phyloP scores from a whole-genome alignment of 768 basidiomycete genomes.

The Pleurotus cornucopiae region DNA sequence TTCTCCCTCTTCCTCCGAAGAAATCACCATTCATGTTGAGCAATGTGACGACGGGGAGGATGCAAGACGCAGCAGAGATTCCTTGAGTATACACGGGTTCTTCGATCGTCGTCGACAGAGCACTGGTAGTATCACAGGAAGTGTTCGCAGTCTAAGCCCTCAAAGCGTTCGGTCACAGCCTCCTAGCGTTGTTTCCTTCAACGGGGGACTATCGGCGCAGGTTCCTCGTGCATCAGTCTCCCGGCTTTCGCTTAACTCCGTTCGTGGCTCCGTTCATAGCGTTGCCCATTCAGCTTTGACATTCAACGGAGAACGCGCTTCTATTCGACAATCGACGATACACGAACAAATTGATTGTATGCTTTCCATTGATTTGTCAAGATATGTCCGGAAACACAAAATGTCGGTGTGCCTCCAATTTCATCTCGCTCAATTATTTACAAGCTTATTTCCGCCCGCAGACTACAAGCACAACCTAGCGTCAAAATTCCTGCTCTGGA shows the following conservation, averaged over 20 bases:
- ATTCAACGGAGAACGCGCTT: neutral
- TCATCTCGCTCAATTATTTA: neutral
- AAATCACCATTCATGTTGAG: neutral
- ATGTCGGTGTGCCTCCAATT: neutral
- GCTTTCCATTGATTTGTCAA: neutral
- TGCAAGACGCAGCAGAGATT: neutral
- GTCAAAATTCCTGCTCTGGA: neutral
- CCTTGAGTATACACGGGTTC: neutral
- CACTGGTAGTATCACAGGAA: neutral
- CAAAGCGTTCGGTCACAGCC: neutral
- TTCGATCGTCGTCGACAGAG: neutral
- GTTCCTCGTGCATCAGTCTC: neutral
- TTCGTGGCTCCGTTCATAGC: neutral
- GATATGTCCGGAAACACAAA: neutral
- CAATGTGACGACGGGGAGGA: neutral
- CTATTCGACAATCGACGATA: neutral
- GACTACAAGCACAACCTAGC: neutral
- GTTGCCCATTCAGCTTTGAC: neutral
- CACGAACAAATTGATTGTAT: conserved; percentile 3
- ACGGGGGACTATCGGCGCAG: neutral
- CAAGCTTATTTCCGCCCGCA: neutral
- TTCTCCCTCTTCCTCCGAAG: neutral
- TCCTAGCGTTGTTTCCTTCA: neutral
- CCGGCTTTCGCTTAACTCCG: neutral
- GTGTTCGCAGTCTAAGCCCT: neutral